Evolutionary conservation across 768 basidiomycete species (phyloP).

Genomic region (Naganishia friedmannii): DNA sequence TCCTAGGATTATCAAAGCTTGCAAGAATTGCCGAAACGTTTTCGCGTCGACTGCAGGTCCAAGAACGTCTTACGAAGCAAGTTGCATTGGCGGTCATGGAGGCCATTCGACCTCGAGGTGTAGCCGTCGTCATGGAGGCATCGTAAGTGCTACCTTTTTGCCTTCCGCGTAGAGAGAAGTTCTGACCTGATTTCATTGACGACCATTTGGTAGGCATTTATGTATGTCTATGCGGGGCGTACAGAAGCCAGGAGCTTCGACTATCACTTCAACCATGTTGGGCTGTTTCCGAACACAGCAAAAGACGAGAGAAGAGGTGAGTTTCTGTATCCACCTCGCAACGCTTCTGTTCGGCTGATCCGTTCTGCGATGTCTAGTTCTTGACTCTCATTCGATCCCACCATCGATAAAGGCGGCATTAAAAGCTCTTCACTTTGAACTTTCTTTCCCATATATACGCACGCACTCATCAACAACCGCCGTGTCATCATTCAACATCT

Average conservation of each 20-base stretch:
- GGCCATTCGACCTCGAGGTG: slow-evolving; percentile 93
- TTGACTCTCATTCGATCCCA: slow-evolving; percentile 25
- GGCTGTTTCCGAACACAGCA: slow-evolving; percentile 98
- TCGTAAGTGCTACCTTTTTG: slow-evolving; percentile 59
- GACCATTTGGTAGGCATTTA: slow-evolving; percentile 59
- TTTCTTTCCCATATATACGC: too few relatives aligned
- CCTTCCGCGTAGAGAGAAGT: background rate
- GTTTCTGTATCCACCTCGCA: background rate
- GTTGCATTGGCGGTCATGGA: slow-evolving; percentile 97
- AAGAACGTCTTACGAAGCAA: slow-evolving; percentile 95
- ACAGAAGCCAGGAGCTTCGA: slow-evolving; percentile 93
- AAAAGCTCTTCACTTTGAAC: background rate
- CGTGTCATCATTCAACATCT: slow-evolving; percentile 6
- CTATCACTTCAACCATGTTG: slow-evolving; percentile 95
- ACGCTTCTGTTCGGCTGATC: background rate
- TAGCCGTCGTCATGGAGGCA: slow-evolving; percentile 99
- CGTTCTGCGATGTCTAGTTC: background rate
- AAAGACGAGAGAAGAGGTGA: slow-evolving; percentile 88
- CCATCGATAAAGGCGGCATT: background rate
- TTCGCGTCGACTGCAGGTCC: slow-evolving; percentile 89
- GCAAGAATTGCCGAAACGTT: slow-evolving; percentile 97
- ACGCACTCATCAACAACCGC: background rate
- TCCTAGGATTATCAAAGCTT: slow-evolving; percentile 91
- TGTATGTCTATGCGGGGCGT: slow-evolving; percentile 99
- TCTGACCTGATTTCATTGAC: slow-evolving; percentile 11